phyloP scores from a whole-genome alignment of 768 basidiomycete genomes.

The Harrya chromipes region DNA sequence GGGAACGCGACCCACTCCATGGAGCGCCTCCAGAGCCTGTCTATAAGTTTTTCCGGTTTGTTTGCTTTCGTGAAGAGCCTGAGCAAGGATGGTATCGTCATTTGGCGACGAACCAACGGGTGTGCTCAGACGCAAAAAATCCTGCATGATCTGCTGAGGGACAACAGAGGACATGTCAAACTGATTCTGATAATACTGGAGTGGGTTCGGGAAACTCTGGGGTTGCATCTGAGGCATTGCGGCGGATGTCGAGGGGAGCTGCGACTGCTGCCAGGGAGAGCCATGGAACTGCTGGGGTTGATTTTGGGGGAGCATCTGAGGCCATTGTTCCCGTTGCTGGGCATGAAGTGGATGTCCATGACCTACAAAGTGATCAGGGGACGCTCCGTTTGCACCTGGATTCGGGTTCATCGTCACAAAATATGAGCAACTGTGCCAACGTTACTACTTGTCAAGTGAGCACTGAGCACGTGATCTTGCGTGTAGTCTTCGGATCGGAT shows the following conservation, averaged over 20 bases:
- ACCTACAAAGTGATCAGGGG: slow-evolving; percentile 13
- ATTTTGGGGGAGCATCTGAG: slow-evolving; percentile 26
- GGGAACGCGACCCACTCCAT: slow-evolving; percentile 47
- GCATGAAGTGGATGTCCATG: slow-evolving; percentile 13
- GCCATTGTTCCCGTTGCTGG: slow-evolving; percentile 20
- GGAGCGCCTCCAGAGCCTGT: slow-evolving; percentile 62
- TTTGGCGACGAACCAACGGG: slow-evolving; percentile 48
- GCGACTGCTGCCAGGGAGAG: slow-evolving; percentile 32
- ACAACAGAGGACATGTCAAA: slow-evolving; percentile 36
- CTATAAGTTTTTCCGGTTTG: slow-evolving; percentile 51
- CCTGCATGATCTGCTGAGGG: slow-evolving; percentile 54
- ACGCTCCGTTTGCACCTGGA: slow-evolving; percentile 13
- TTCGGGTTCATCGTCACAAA: slow-evolving; percentile 20
- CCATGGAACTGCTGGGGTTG: slow-evolving; percentile 29
- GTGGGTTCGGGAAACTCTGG: slow-evolving; percentile 15
- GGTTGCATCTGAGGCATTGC: slow-evolving; percentile 9
- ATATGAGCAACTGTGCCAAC: background rate
- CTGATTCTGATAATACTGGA: slow-evolving; percentile 27
- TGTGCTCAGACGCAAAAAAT: slow-evolving; percentile 49
- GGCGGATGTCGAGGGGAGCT: slow-evolving; percentile 36
- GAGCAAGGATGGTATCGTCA: slow-evolving; percentile 60
- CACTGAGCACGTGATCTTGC: slow-evolving; percentile 14
- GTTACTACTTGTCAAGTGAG: too few relatives aligned
- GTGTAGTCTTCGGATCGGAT: background rate
- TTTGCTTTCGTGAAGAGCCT: slow-evolving; percentile 38